phyloP scores from a whole-genome alignment of 2,329 filamentous ascomycete species.

The Tympanopsis confertula region DNA sequence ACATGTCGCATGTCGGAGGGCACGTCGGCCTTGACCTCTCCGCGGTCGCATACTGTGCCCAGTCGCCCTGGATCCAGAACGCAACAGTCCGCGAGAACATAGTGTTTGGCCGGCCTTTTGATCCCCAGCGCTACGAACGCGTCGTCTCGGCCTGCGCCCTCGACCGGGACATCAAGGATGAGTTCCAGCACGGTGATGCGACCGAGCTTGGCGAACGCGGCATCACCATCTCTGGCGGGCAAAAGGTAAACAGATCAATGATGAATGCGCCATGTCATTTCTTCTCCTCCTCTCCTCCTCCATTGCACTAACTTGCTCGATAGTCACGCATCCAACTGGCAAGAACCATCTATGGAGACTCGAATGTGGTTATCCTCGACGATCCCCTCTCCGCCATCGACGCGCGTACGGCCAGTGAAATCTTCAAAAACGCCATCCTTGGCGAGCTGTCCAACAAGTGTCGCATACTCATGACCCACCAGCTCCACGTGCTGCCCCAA shows the following conservation, averaged over 20 bases:
- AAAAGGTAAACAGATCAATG: no score
- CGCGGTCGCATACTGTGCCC: slow-evolving; percentile 50
- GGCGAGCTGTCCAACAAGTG: slow-evolving; percentile 82
- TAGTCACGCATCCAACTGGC: slow-evolving; percentile 59
- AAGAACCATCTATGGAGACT: slow-evolving; percentile 27
- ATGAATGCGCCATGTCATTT: no score
- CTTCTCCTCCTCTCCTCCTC: no score
- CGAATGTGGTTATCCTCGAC: slow-evolving; percentile 18
- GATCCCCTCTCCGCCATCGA: slow-evolving; percentile 46
- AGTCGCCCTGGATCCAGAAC: slow-evolving; percentile 63
- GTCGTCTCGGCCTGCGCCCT: slow-evolving; percentile 57
- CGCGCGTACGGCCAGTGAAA: slow-evolving; percentile 58
- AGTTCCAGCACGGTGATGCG: slow-evolving; percentile 46
- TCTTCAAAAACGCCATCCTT: slow-evolving; percentile 90
- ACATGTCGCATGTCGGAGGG: slow-evolving; percentile 48
- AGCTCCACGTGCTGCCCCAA: slow-evolving; percentile 80
- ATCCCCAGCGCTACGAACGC: slow-evolving; percentile 48
- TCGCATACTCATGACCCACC: slow-evolving; percentile 83
- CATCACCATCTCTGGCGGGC: slow-evolving; percentile 56
- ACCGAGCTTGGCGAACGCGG: slow-evolving; percentile 59
- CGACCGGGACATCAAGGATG: slow-evolving; percentile 47
- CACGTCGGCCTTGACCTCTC: slow-evolving; percentile 37
- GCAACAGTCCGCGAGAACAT: slow-evolving; percentile 34
- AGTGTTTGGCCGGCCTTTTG: slow-evolving; percentile 14
- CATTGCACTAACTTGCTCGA: no score